These are phyloP conservation scores for Olyra latifolia DNA, from an alignment of 176 grass and related monocot species.

Conservation along the genomic window DNA sequence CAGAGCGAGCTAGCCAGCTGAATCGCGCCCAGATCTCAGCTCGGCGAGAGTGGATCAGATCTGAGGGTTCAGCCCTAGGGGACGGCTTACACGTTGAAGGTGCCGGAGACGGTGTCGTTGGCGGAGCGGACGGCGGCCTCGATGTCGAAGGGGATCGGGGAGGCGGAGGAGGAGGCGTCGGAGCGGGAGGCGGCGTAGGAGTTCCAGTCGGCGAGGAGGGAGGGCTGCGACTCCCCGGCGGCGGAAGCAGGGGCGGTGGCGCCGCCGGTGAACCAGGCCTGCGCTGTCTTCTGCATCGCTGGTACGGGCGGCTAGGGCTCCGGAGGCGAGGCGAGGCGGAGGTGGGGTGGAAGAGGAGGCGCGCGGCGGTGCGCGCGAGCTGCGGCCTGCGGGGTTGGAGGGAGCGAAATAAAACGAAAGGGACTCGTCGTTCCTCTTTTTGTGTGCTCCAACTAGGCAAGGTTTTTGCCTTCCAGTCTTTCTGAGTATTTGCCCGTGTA, in stretches of 20 bases:
- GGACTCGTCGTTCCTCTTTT: not conserved
- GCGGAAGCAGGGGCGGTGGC: conserved; percentile 12
- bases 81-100: conserved; percentile 68
- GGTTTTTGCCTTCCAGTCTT: not conserved
- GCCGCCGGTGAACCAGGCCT: conserved; percentile 85
- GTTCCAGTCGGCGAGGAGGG: conserved; percentile 94
- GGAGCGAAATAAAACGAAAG: not conserved
- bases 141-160: conserved; percentile 82
- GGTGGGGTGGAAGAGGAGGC: not conserved
- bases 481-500: not conserved
- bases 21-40: not conserved
- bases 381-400: not conserved
- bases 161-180: conserved; percentile 43
- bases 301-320: not conserved
- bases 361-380: conserved; percentile 7
- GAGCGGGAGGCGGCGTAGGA: conserved; percentile 74
- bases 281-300: conserved; percentile 80
- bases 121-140: conserved; percentile 84
- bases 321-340: not conserved
- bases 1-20: not conserved
- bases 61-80: not conserved
- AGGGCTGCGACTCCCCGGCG: conserved; percentile 45
- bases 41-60: not conserved
- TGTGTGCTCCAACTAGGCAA: not conserved
- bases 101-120: conserved; percentile 92